phyloP scores from a whole-genome alignment of 73 alveolate species.

The Blepharisma japonicum region DNA sequence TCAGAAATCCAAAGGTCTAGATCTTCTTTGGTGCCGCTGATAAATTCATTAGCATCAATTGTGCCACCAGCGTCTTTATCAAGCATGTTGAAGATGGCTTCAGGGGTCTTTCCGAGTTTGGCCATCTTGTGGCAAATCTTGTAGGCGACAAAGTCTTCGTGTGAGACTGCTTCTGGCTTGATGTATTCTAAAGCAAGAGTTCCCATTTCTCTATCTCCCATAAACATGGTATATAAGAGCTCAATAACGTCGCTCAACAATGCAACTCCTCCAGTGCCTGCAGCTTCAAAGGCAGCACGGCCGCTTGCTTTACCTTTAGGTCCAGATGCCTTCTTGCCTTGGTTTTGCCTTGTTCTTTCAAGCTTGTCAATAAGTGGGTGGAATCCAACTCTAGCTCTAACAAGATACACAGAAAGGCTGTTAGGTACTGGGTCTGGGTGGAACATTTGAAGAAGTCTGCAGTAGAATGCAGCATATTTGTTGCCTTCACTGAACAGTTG shows the following conservation, averaged over 20 bases:
- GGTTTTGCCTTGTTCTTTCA: not conserved
- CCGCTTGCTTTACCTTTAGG: not conserved
- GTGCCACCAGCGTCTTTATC: constrained; percentile 32
- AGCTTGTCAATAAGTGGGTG: constrained; percentile 17
- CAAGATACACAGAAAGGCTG: constrained; percentile 17
- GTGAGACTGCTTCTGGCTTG: constrained; percentile 2
- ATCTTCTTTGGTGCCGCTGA: not conserved
- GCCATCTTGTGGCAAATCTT: constrained; percentile 33
- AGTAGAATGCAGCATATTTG: not conserved
- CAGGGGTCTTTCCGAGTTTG: constrained; percentile 32
- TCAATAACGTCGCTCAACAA: constrained; percentile 13
- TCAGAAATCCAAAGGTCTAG: constrained; percentile 24
- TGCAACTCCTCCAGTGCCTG: constrained; percentile 23
- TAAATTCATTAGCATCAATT: not conserved
- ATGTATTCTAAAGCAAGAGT: not conserved
- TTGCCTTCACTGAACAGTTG: not conserved
- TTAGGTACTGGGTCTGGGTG: constrained; percentile 30
- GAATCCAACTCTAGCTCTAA: constrained; percentile 16
- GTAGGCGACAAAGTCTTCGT: constrained; percentile 25
- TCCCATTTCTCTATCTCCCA: not conserved
- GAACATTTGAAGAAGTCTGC: constrained; percentile 32
- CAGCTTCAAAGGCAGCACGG: constrained; percentile 1
- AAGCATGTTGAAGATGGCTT: constrained; percentile 15
- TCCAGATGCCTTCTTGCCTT: not conserved
- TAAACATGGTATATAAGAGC: not conserved